These are phyloP conservation scores for Skeletonema marinoi DNA, from an alignment of 108 stramenopile genomes.

Conservation along the genomic window DNA sequence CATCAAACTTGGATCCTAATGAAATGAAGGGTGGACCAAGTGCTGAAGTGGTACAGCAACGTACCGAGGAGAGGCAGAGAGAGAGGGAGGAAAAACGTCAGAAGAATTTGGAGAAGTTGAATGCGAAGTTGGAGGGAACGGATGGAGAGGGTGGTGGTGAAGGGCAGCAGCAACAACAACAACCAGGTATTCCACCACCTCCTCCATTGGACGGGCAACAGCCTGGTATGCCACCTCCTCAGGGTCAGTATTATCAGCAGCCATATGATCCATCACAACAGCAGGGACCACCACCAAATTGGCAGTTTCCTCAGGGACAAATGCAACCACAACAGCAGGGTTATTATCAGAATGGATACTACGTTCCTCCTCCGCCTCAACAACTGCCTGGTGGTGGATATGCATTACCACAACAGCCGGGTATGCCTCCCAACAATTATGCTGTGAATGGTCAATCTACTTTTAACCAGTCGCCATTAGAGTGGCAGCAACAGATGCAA, in stretches of 20 bases:
- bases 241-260: slow-evolving; percentile 3
- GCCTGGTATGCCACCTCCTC: background rate
- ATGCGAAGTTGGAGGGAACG: background rate
- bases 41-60: background rate
- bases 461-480: background rate
- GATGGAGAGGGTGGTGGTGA: background rate
- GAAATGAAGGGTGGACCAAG: background rate
- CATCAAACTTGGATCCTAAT: background rate
- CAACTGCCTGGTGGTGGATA: background rate
- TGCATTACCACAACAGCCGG: background rate
- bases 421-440: background rate
- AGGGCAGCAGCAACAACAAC: background rate
- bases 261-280: slow-evolving; percentile 1
- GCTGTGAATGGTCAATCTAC: slow-evolving; percentile 1
- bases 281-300: background rate
- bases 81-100: background rate
- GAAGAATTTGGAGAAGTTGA: background rate
- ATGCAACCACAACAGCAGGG: background rate
- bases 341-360: background rate
- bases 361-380: slow-evolving; percentile 1
- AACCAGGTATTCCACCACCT: background rate
- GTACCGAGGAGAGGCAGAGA: background rate
- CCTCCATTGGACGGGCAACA: background rate
- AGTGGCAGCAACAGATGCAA: slow-evolving; percentile 6
- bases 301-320: background rate